Conservation (phyloP, 257 asterid genomes). For the Gentiana macrophylla region DNA sequence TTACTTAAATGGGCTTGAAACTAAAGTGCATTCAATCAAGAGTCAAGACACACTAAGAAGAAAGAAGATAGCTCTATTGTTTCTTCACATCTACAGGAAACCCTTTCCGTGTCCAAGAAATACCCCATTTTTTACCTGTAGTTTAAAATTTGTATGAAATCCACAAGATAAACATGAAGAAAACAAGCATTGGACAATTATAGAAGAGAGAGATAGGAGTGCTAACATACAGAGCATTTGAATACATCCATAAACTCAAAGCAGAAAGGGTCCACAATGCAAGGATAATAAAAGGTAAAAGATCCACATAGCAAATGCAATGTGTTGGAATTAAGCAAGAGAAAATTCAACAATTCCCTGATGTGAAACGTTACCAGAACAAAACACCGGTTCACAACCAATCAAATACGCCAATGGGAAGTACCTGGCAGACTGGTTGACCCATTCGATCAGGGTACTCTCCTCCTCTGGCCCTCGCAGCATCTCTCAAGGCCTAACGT, state of each 20-base stretch:
- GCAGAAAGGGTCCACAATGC: no score
- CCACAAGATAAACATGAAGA: no score
- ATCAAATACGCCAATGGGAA: background rate
- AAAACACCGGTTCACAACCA: background rate
- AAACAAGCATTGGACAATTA: no score
- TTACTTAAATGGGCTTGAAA: background rate
- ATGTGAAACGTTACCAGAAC: background rate
- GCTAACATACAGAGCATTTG: no score
- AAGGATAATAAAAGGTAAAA: background rate
- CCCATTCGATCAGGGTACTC: conserved; percentile 75
- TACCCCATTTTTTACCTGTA: no score
- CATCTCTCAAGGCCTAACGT: conserved; percentile 47
- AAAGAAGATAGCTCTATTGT: background rate
- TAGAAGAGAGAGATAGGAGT: no score
- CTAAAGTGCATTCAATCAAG: conserved; percentile 10
- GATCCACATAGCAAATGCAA: conserved; percentile 5
- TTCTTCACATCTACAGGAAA: no score
- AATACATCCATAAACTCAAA: no score
- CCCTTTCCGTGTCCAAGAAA: no score
- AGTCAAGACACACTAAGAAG: background rate
- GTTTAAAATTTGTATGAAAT: no score
- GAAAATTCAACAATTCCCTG: conserved; percentile 5
- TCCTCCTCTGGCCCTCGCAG: conserved; percentile 53
- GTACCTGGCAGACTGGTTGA: conserved; percentile 82
- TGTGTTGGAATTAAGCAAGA: no score